Conservation (phyloP, 108 stramenopile genomes). For the Fistulifera pelliculosa region DNA sequence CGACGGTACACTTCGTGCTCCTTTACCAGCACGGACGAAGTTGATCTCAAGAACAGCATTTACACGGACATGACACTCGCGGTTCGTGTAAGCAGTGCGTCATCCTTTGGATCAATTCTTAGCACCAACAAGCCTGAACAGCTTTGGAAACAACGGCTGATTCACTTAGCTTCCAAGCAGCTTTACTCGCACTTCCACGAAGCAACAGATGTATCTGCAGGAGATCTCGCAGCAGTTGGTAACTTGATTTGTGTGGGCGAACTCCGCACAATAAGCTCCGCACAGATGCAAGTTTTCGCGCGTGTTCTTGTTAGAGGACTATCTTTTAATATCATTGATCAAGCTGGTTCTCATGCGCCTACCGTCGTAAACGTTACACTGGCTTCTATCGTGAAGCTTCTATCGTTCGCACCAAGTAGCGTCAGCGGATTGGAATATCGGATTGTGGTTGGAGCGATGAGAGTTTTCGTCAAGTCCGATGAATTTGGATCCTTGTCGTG, state of each 20-base stretch:
- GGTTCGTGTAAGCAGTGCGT: constrained; percentile 8
- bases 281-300: neutral
- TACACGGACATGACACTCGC: neutral
- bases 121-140: neutral
- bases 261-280: neutral
- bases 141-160: constrained; percentile 34
- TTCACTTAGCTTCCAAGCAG: constrained; percentile 17
- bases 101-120: constrained; percentile 32
- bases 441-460: constrained; percentile 21
- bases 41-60: neutral
- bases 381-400: constrained; percentile 22
- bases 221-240: constrained; percentile 12
- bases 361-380: constrained; percentile 22
- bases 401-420: constrained; percentile 3
- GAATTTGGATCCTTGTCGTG: constrained; percentile 2
- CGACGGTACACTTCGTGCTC: neutral
- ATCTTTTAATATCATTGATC: neutral
- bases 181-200: constrained; percentile 3
- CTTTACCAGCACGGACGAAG: neutral
- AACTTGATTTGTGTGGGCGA: constrained; percentile 25
- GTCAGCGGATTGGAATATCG: too few species aligned
- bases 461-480: constrained; percentile 17
- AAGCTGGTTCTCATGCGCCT: neutral
- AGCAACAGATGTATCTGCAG: neutral
- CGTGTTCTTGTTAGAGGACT: constrained; percentile 3